Conservation (phyloP, 139 green algal genomes). For the Tetradesmus obliquus region DNA sequence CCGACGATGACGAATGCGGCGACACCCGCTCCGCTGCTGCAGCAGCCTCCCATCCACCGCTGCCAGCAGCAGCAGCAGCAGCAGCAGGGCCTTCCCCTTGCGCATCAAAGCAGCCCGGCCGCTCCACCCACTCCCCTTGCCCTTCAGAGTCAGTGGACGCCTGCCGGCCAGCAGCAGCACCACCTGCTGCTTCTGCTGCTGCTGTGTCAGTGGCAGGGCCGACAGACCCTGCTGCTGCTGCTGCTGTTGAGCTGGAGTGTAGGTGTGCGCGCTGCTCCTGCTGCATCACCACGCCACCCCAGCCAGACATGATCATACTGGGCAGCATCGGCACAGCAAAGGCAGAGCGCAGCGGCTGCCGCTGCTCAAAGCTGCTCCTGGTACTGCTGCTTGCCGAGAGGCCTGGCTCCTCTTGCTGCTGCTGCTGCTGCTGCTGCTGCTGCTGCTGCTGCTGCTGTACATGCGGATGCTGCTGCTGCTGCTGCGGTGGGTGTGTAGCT, state of each 20-base stretch:
- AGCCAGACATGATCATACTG: slow-evolving; percentile 7
- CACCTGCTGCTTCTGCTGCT: background rate
- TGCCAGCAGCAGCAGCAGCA: background rate
- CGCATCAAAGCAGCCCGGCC: background rate
- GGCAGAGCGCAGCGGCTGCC: background rate
- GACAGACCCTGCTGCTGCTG: background rate
- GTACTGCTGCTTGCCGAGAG: background rate
- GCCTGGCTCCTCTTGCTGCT: background rate
- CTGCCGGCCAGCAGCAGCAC: background rate
- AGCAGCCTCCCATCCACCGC: background rate
- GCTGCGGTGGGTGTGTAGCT: background rate
- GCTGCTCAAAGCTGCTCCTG: background rate
- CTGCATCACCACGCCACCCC: slow-evolving; percentile 27
- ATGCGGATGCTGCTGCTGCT: background rate
- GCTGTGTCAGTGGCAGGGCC: background rate
- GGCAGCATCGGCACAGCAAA: background rate
- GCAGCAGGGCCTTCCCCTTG: background rate
- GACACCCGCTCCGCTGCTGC: background rate
- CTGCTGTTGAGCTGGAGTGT: background rate
- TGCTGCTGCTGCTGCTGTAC: background rate
- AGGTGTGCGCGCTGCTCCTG: background rate
- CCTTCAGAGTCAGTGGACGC: background rate
- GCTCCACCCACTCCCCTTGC: slow-evolving; percentile 16
- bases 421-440: background rate
- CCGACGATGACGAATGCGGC: background rate